These are phyloP conservation scores for Thymus quinquecostatus DNA, from an alignment of 257 asterid genomes.

Conservation along the genomic window DNA sequence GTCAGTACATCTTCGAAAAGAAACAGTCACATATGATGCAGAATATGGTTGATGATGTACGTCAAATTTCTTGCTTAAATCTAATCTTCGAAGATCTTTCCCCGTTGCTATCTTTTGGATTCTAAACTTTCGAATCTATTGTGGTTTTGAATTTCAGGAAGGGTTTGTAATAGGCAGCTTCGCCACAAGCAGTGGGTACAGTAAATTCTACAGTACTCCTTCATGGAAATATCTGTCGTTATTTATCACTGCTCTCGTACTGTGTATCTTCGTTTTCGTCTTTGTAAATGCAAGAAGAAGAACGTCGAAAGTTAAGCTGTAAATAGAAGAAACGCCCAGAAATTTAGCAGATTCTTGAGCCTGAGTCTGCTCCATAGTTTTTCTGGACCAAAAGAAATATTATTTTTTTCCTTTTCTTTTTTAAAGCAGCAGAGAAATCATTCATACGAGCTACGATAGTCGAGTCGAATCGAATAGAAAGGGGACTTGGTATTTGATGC, in stretches of 20 bases:
- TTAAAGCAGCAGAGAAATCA: neutral
- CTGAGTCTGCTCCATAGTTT: conserved; percentile 1
- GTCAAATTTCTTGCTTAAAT: conserved; percentile 36
- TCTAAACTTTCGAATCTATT: neutral
- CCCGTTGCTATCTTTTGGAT: too few relatives aligned
- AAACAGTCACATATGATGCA: conserved; percentile 52
- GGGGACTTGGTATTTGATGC: neutral
- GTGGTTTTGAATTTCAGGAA: conserved; percentile 51
- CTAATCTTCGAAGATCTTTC: neutral
- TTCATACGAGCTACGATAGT: conserved; percentile 3
- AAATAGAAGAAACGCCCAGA: conserved; percentile 15
- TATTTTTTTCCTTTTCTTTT: neutral
- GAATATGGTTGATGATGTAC: conserved; percentile 47
- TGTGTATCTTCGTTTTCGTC: conserved; percentile 48
- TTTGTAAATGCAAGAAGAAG: conserved; percentile 69
- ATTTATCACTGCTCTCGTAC: conserved; percentile 39
- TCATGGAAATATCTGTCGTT: conserved; percentile 50
- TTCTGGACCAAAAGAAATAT: neutral
- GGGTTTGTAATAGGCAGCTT: conserved; percentile 8
- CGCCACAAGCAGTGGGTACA: conserved; percentile 25
- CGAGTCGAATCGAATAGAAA: neutral
- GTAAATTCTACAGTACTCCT: conserved; percentile 34
- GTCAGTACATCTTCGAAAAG: conserved; percentile 61
- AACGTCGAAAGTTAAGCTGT: conserved; percentile 65
- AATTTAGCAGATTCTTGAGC: neutral